Evolutionary conservation across 345 rosid genomes (phyloP), one percentile per base, ranked within the genome.

Genomic region (Lumnitzera racemosa): DNA sequence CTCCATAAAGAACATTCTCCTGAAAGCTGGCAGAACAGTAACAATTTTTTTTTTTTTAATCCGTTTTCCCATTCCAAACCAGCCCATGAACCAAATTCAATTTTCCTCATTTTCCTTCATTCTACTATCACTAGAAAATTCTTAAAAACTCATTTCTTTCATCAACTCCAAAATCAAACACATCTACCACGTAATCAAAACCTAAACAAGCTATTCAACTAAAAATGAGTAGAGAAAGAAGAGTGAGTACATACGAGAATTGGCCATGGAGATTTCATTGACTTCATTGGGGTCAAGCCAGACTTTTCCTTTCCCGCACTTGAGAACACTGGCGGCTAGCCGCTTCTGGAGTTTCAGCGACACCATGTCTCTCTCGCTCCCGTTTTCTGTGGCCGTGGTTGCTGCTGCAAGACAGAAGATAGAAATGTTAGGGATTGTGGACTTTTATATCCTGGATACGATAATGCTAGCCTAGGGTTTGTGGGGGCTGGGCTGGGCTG

Each of bases 261-360:
- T 89, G 20, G 95, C 91, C 96, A 89, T 86, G 80, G 96, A 82
- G 81, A 89, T 86, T 49, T 89, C 96, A 46, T 69, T 74, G 66
- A 61, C 77, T 69, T 89, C 96, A 76, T 89, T 89, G 2, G 96
- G 96, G 66, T 89, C 95, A 15, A 89, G 82, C 96, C 96, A 89
- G 46, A 89, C 91, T 73, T 89, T 89, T 2, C 78, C 79, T 46
- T 79, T 66, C 27, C 97, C 97, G 56, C 97, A 87, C 79, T 87
- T 81, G 60, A 90, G 81, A 2, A 84, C 95, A 67, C 90, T 83
- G 4, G 88, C 72, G 10, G 95, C 74, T 17, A 90, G 88, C 67
- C 95, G 84, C 78, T 87, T 90, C 63, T 90, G 97, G 36, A 85
- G 81, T 79, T 90, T 90, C 62, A 87, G 66, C 66, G 97, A 81